Conservation (phyloP, 495 filamentous ascomycete species). For the Cryomyces antarcticus region DNA sequence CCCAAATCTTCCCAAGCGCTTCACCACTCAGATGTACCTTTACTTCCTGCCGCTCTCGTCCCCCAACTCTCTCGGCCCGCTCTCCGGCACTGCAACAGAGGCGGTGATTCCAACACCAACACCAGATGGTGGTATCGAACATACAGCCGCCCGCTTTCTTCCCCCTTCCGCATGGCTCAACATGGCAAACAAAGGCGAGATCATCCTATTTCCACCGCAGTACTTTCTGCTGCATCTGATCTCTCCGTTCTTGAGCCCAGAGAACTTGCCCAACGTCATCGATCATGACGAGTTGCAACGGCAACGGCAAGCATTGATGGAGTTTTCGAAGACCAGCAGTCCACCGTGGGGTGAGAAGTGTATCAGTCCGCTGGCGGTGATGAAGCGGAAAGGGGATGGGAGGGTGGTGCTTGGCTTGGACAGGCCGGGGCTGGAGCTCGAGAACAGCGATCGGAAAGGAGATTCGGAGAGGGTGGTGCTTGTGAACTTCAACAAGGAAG, state of each 20-base stretch:
- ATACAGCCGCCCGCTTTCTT: conserved; percentile 63
- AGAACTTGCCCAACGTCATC: conserved; percentile 15
- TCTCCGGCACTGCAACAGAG: conserved; percentile 6
- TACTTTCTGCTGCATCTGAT: conserved; percentile 55
- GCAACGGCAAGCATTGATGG: conserved; percentile 33
- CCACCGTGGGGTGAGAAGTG: conserved; percentile 58
- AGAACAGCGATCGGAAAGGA: conserved; percentile 38
- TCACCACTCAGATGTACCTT: conserved; percentile 88
- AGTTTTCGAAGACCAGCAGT: conserved; percentile 33
- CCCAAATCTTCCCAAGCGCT: conserved; percentile 44
- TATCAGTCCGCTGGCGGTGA: conserved; percentile 46
- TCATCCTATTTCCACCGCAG: conserved; percentile 83
- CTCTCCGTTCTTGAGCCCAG: conserved; percentile 34
- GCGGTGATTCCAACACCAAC: conserved; percentile 38
- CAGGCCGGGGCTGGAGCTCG: conserved; percentile 50
- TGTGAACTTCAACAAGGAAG: conserved; percentile 33
- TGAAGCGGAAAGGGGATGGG: conserved; percentile 23
- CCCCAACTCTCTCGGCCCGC: conserved; percentile 8
- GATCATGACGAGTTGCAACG: conserved; percentile 25
- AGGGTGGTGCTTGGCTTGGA: conserved; percentile 46
- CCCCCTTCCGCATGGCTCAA: conserved; percentile 46
- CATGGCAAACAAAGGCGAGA: conserved; percentile 35
- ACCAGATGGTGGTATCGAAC: conserved; percentile 67
- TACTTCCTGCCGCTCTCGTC: conserved; percentile 62
- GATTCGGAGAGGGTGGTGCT: conserved; percentile 55